These are phyloP conservation scores for Fragaria vesca DNA, from an alignment of 306 rosid species.

Conservation along the genomic window DNA sequence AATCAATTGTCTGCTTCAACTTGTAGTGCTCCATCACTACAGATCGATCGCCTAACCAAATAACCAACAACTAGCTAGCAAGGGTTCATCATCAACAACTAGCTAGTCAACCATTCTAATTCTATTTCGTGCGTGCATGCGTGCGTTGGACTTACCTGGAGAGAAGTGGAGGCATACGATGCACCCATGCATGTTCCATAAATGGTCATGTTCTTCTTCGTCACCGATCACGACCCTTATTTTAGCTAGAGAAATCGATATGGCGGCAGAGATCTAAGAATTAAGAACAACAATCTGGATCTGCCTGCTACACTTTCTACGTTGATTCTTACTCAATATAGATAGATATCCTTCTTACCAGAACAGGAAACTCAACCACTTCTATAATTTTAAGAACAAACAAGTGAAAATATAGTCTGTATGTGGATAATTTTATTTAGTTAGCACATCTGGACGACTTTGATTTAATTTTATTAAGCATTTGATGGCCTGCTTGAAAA, in stretches of 20 bases:
- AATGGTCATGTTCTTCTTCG: not conserved
- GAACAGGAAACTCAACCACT: too few relatives aligned
- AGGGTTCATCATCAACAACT: not conserved
- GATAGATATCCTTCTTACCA: too few relatives aligned
- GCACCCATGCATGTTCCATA: not conserved
- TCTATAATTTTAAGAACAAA: too few relatives aligned
- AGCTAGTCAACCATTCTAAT: not conserved
- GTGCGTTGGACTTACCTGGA: not conserved
- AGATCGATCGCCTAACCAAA: not conserved
- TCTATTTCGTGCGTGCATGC: not conserved
- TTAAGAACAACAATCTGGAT: not conserved
- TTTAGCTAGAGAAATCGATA: too few relatives aligned
- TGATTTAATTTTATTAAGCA: too few relatives aligned
- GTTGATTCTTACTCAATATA: too few relatives aligned
- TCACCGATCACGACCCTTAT: not conserved
- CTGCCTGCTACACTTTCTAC: not conserved
- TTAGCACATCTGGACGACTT: too few relatives aligned
- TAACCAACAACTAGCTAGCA: too few relatives aligned
- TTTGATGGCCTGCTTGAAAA: too few relatives aligned
- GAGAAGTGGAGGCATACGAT: not conserved
- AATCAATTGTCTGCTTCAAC: not conserved
- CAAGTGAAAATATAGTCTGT: too few relatives aligned
- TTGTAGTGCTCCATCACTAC: not conserved
- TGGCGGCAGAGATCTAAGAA: not conserved
- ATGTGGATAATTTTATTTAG: too few relatives aligned